Percentiles rank a stretch among this genome's conserved stretches.
These are phyloP conservation scores for Takashimella tepidaria DNA, from an alignment of 1,284 basidiomycete genomes.

Conservation along the genomic window DNA sequence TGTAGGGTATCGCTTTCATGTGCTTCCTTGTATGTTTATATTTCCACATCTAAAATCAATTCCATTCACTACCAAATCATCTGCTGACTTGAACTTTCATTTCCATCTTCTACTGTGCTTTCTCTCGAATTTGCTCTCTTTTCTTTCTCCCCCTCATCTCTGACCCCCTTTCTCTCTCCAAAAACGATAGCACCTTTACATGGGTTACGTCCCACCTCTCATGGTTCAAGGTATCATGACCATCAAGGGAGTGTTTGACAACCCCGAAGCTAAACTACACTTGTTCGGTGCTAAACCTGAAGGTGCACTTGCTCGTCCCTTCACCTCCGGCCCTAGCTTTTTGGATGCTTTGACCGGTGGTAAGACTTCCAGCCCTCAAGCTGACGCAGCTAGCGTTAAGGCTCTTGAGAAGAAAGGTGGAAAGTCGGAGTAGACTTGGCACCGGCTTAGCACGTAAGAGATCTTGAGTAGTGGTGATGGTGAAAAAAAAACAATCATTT, in stretches of 20 bases:
- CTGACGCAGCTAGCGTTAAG: conserved; percentile 77
- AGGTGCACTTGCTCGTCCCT: conserved; percentile 86
- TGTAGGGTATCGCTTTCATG: conserved; percentile 73
- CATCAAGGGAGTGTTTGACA: conserved; percentile 77
- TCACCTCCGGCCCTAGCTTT: conserved; percentile 67
- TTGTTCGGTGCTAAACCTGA: conserved; percentile 68
- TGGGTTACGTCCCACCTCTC: conserved; percentile 80
- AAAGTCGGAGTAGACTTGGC: conserved; percentile 55
- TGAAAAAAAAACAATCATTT: no score
- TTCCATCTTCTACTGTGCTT: no score
- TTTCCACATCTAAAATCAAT: no score
- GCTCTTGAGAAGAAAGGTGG: conserved; percentile 73
- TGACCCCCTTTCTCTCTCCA: neutral
- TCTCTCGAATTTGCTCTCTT: no score
- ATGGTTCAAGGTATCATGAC: conserved; percentile 90
- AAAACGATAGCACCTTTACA: conserved; percentile 67
- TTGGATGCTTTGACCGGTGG: conserved; percentile 52
- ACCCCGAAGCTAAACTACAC: conserved; percentile 74
- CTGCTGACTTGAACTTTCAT: neutral
- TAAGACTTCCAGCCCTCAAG: conserved; percentile 60
- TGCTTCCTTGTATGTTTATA: conserved; percentile 56
- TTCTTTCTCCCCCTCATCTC: neutral
- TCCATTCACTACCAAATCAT: neutral
- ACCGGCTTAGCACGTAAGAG: no score
- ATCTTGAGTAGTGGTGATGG: no score